phyloP scores from a whole-genome alignment of 75 land plant genomes.

The Larix kaempferi region DNA sequence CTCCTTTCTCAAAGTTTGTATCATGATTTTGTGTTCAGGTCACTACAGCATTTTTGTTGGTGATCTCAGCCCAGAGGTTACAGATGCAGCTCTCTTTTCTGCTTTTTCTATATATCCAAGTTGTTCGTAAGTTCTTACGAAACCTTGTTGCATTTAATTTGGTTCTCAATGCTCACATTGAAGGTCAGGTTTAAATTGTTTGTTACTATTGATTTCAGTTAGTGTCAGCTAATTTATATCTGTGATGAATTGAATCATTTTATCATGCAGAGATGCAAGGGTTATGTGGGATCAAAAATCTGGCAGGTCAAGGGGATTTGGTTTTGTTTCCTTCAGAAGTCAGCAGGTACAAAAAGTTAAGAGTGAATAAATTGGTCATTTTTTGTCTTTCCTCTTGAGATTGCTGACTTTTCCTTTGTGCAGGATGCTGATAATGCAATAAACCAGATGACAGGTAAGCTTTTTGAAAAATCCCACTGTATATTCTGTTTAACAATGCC shows the following conservation, averaged over 20 bases:
- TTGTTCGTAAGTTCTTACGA: conserved; percentile 76
- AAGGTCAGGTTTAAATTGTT: background rate
- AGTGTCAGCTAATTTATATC: too few relatives aligned
- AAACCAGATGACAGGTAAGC: conserved; percentile 88
- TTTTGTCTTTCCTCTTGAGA: background rate
- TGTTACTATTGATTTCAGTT: background rate
- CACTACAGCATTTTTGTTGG: conserved; percentile 97
- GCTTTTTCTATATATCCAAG: conserved; percentile 81
- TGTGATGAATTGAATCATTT: background rate
- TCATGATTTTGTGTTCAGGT: conserved; percentile 36
- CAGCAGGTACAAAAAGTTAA: conserved; percentile 62
- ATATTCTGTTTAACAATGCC: background rate
- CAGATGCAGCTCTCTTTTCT: conserved; percentile 86
- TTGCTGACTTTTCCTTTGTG: background rate
- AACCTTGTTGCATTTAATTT: background rate
- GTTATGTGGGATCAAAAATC: conserved; percentile 99
- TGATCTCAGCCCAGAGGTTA: conserved; percentile 95
- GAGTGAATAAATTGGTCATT: background rate
- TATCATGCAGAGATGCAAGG: conserved; percentile 82
- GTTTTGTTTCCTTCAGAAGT: conserved; percentile 96
- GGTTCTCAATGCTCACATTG: background rate
- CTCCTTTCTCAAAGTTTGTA: background rate
- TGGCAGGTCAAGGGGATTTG: conserved; percentile 98
- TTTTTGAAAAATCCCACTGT: background rate
- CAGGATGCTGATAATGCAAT: conserved; percentile 99